These are phyloP conservation scores for Colletotrichum falcatum DNA, from an alignment of 2,329 filamentous ascomycete species.

Conservation along the genomic window DNA sequence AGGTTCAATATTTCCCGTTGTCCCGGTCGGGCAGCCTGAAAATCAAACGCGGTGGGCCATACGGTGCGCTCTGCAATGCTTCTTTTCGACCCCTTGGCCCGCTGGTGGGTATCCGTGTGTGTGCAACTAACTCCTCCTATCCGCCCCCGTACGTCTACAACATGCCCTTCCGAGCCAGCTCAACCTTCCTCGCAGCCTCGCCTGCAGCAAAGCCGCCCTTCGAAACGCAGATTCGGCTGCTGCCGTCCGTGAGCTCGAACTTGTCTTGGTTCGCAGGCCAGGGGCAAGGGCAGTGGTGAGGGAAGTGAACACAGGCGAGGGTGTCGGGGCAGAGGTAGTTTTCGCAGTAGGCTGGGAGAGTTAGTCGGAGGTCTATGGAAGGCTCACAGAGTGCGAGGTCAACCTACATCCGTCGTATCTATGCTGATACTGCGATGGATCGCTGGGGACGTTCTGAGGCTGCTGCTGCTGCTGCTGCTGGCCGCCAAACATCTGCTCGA, in stretches of 20 bases:
- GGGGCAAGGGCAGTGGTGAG: slow-evolving; percentile 95
- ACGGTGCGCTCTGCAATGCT: slow-evolving; percentile 20
- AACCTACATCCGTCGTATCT: slow-evolving; percentile 74
- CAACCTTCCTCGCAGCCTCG: slow-evolving; percentile 80
- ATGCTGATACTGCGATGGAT: slow-evolving; percentile 82
- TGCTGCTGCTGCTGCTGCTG: slow-evolving; percentile 62
- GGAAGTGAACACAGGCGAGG: slow-evolving; percentile 93
- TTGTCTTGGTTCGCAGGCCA: slow-evolving; percentile 84
- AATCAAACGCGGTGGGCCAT: neutral
- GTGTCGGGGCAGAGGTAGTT: slow-evolving; percentile 97
- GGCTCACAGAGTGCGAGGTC: neutral
- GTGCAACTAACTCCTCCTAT: slow-evolving; percentile 1
- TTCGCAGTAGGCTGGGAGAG: slow-evolving; percentile 78
- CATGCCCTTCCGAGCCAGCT: slow-evolving; percentile 82
- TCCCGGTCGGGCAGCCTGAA: neutral
- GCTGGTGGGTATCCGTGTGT: neutral
- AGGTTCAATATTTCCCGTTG: neutral
- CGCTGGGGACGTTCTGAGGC: slow-evolving; percentile 80
- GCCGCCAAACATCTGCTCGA: slow-evolving; percentile 93
- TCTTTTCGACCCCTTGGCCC: neutral
- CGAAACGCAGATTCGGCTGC: slow-evolving; percentile 77
- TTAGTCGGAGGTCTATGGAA: neutral
- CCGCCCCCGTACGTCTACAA: slow-evolving; percentile 58
- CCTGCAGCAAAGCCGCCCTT: slow-evolving; percentile 80
- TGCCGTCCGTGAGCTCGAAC: slow-evolving; percentile 78